A percentile compares a stretch with the other conserved stretches of the same genome.
phyloP scores from a whole-genome alignment of 2,329 filamentous ascomycete genomes.

The Scedosporium boydii region DNA sequence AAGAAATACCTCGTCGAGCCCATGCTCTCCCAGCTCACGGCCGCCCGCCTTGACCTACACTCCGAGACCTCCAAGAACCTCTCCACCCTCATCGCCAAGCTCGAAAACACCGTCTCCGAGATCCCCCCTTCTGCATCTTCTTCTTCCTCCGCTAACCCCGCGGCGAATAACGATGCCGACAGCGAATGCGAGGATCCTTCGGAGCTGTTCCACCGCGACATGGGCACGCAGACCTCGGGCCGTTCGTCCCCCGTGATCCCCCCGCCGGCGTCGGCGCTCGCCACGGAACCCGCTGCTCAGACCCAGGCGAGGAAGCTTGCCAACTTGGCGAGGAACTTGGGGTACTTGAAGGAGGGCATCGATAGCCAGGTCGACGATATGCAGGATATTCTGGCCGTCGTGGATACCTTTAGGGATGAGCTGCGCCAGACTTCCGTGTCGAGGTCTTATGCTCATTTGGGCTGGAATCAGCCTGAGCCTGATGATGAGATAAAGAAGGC shows the following conservation, averaged over 20 bases:
- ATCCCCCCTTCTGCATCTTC: constrained; percentile 31
- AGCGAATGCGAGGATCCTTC: constrained; percentile 55
- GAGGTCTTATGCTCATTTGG: background rate
- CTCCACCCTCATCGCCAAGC: constrained; percentile 34
- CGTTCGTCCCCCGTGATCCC: constrained; percentile 9
- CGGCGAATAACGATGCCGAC: constrained; percentile 19
- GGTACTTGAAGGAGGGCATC: constrained; percentile 32
- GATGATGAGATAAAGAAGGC: constrained; percentile 65
- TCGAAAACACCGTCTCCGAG: constrained; percentile 50
- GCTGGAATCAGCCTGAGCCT: constrained; percentile 37
- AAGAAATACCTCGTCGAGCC: constrained; percentile 60
- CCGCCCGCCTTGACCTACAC: constrained; percentile 44
- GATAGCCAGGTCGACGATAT: constrained; percentile 35
- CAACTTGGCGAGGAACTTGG: constrained; percentile 31
- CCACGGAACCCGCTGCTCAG: constrained; percentile 19
- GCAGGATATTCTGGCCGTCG: constrained; percentile 39
- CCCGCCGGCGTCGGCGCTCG: constrained; percentile 3
- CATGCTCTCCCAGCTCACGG: constrained; percentile 43
- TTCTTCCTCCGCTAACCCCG: constrained; percentile 10
- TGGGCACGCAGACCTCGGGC: constrained; percentile 62
- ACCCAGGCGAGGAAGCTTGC: constrained; percentile 32
- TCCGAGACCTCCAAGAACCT: constrained; percentile 36
- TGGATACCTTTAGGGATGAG: constrained; percentile 55
- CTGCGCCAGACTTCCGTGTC: constrained; percentile 45
- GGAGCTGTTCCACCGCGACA: constrained; percentile 73